phyloP scores from a whole-genome alignment of 164 flowering plant genomes.

The Vitis rotundifolia region DNA sequence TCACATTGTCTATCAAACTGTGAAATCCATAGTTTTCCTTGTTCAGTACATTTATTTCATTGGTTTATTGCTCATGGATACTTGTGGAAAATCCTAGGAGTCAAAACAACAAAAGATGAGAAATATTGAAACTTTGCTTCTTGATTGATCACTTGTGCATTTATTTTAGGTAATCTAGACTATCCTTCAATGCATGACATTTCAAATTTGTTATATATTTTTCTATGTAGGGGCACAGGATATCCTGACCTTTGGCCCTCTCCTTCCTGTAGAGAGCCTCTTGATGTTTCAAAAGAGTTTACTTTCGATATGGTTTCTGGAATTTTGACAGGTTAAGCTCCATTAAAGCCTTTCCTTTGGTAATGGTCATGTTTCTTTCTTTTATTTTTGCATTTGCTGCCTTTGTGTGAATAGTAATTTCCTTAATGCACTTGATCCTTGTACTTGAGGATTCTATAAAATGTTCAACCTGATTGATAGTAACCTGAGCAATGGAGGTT shows the following conservation, averaged over 20 bases:
- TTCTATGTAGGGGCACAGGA: constrained; percentile 80
- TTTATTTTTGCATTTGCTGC: neutral
- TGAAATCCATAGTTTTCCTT: too few species aligned
- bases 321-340: constrained; percentile 67
- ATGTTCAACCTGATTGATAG: neutral
- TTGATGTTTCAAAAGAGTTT: constrained; percentile 82
- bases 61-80: too few species aligned
- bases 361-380: neutral
- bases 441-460: neutral
- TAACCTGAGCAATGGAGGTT: neutral
- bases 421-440: neutral
- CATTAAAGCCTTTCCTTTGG: neutral
- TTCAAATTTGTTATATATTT: constrained; percentile 10
- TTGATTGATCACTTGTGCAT: neutral
- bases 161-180: neutral
- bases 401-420: neutral
- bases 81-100: neutral
- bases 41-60: too few species aligned
- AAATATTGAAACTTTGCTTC: neutral
- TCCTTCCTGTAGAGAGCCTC: constrained; percentile 83
- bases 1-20: too few species aligned
- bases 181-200: neutral
- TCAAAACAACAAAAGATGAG: neutral
- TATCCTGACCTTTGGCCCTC: constrained; percentile 99
- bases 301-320: constrained; percentile 87